These are phyloP conservation scores for Bassia scoparia DNA, from an alignment of 148 eudicot species.

Conservation along the genomic window DNA sequence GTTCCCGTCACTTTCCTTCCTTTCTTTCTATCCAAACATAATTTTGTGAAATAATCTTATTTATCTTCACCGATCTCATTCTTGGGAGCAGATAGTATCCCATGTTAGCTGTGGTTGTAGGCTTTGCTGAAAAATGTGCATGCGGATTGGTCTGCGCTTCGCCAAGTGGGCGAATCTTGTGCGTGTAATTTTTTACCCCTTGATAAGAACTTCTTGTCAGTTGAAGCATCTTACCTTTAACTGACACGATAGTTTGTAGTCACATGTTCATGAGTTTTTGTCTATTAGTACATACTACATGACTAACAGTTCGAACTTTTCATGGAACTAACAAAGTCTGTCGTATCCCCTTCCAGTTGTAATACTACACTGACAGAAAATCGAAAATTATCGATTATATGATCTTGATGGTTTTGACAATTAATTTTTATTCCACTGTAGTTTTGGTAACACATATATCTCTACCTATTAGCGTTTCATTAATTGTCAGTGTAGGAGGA, in stretches of 20 bases:
- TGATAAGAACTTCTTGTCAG: neutral
- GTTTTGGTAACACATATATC: neutral
- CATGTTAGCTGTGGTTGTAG: too few relatives aligned
- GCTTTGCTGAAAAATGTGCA: too few relatives aligned
- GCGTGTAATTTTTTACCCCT: too few relatives aligned
- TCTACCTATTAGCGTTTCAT: neutral
- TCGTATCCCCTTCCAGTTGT: constrained; percentile 54
- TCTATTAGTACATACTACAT: neutral
- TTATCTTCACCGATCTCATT: too few relatives aligned
- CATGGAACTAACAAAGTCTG: neutral
- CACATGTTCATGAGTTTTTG: neutral
- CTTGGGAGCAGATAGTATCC: too few relatives aligned
- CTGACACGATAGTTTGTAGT: neutral
- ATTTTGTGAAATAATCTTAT: too few relatives aligned
- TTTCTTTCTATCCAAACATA: too few relatives aligned
- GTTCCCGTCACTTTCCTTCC: too few relatives aligned
- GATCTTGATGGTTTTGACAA: constrained; percentile 86
- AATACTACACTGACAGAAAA: constrained; percentile 86
- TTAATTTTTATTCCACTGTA: constrained; percentile 29
- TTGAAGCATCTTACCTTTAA: neutral
- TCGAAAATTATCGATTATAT: constrained; percentile 40
- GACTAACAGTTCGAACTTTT: neutral
- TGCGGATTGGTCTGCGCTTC: too few relatives aligned
- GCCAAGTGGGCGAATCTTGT: too few relatives aligned
- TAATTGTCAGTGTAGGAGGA: neutral